A percentile compares a stretch with the other conserved stretches of the same genome.
Evolutionary conservation across 106 monocot genomes (phyloP).

Genomic region (Phalaenopsis aphrodite): DNA sequence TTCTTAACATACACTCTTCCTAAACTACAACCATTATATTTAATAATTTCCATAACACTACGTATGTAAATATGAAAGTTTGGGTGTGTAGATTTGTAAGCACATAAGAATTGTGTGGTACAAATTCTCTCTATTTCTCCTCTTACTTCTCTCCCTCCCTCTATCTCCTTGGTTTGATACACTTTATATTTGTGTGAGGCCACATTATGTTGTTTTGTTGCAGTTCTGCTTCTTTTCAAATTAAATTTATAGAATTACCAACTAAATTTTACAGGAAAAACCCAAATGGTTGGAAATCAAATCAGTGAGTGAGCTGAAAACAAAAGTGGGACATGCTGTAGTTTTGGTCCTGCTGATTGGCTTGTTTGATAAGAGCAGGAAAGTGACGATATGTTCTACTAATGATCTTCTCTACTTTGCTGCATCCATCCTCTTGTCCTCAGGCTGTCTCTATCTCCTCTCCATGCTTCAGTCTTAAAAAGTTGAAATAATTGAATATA

Average conservation of each 20-base stretch:
- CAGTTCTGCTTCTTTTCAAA: no score
- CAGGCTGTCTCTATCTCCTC: constrained; percentile 72
- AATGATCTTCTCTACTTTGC: constrained; percentile 74
- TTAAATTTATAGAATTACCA: not conserved
- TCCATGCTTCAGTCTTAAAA: constrained; percentile 42
- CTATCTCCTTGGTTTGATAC: no score
- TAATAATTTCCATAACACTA: no score
- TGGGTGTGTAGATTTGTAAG: no score
- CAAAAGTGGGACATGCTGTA: constrained; percentile 90
- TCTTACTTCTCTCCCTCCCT: no score
- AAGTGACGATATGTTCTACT: constrained; percentile 40
- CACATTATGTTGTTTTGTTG: no score
- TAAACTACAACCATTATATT: no score
- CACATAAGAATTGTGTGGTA: no score
- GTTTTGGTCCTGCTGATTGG: constrained; percentile 87
- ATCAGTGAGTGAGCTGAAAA: constrained; percentile 86
- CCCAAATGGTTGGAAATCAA: constrained; percentile 86
- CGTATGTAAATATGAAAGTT: no score
- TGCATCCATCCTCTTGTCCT: constrained; percentile 70
- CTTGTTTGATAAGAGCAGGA: constrained; percentile 87
- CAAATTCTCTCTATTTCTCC: no score
- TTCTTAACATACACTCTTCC: no score
- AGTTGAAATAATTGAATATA: not conserved
- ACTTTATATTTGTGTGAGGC: no score
- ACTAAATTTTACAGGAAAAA: constrained; percentile 43